Conservation (phyloP, 2,329 filamentous ascomycete species). For the Aspergillus sclerotialis region DNA sequence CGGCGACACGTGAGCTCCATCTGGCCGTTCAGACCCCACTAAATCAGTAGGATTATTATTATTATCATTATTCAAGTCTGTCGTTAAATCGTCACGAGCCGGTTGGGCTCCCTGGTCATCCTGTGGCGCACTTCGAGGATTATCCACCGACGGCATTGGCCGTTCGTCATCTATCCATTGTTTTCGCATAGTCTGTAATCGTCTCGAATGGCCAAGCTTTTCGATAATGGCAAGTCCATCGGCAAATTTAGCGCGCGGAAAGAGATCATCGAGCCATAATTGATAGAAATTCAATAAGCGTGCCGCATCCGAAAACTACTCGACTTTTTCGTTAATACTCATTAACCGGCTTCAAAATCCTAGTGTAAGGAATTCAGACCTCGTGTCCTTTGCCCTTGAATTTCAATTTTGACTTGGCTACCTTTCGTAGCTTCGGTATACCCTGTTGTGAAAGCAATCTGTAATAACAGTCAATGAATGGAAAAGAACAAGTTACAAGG, state of each 20-base stretch:
- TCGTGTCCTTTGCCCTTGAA: conserved; percentile 95
- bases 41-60: conserved; percentile 2
- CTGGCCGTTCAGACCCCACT: background rate
- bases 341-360: conserved; percentile 5
- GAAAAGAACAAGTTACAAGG: background rate
- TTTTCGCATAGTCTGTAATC: conserved; percentile 64
- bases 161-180: conserved; percentile 75
- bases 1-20: background rate
- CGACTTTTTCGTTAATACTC: background rate
- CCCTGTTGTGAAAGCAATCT: conserved; percentile 78
- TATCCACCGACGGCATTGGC: conserved; percentile 13
- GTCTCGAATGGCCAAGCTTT: conserved; percentile 81
- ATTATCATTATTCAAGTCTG: conserved; percentile 4
- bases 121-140: conserved; percentile 2
- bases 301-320: conserved; percentile 73
- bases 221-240: conserved; percentile 88
- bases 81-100: conserved; percentile 2
- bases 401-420: conserved; percentile 62
- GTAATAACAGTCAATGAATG: background rate
- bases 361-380: conserved; percentile 37
- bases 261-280: conserved; percentile 92
- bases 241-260: conserved; percentile 86
- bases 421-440: conserved; percentile 71
- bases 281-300: conserved; percentile 86
- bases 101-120: conserved; percentile 5